phyloP scores from a whole-genome alignment of 2,329 filamentous ascomycete genomes.

The Calonectria pteridis region DNA sequence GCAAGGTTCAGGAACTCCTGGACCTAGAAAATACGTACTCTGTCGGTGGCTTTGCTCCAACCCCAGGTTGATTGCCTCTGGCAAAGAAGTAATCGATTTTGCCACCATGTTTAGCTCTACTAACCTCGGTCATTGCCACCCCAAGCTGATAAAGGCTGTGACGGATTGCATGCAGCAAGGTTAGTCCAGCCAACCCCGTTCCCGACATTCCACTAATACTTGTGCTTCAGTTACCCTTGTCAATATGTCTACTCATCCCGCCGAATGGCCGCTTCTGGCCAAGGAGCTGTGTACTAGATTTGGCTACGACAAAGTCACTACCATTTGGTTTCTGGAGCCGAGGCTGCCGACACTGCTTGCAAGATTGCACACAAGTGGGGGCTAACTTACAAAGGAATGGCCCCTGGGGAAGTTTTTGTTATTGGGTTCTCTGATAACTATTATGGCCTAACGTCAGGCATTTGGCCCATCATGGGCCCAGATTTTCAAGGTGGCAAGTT shows the following conservation, averaged over 20 bases:
- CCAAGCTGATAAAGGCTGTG: background rate
- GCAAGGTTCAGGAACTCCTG: background rate
- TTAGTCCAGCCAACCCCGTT: background rate
- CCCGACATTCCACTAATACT: background rate
- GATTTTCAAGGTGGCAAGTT: background rate
- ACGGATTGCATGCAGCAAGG: background rate
- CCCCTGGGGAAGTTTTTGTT: background rate
- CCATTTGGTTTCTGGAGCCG: background rate
- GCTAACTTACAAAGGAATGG: background rate
- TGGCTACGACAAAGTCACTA: background rate
- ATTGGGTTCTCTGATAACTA: background rate
- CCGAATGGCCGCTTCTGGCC: background rate
- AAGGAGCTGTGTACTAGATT: background rate
- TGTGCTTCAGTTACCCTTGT: background rate
- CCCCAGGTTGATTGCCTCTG: background rate
- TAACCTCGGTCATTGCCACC: background rate
- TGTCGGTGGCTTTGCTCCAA: background rate
- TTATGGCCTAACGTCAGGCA: background rate
- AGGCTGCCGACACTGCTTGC: background rate
- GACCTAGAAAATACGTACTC: background rate
- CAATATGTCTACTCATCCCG: background rate
- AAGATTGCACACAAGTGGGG: constrained; percentile 1
- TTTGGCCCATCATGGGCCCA: background rate
- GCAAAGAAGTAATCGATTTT: background rate
- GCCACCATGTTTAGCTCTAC: background rate